A percentile compares a stretch with the other conserved stretches of the same genome.
Conservation (phyloP, 2,329 filamentous ascomycete genomes). For the Talaromyces sp. region DNA sequence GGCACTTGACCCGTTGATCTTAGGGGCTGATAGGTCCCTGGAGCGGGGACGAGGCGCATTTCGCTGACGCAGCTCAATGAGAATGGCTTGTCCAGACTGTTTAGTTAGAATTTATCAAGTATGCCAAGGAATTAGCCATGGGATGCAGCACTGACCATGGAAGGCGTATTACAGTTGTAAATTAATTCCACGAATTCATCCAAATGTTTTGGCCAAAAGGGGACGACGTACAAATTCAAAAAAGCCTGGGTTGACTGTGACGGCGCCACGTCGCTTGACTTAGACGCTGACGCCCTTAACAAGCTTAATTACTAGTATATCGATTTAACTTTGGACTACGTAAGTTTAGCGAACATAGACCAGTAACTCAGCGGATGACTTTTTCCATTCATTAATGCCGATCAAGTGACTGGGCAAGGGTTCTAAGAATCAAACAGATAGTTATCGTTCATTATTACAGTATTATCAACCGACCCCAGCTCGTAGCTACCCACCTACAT, state of each 20-base stretch:
- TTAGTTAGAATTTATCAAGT: neutral
- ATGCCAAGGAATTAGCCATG: neutral
- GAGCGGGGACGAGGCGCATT: constrained; percentile 4
- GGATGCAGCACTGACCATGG: neutral
- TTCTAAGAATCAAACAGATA: neutral
- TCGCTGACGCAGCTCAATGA: constrained; percentile 8
- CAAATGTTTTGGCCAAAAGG: neutral
- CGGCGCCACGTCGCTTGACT: constrained; percentile 14
- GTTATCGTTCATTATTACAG: constrained; percentile 4
- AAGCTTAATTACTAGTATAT: neutral
- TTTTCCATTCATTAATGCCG: neutral
- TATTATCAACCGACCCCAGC: neutral
- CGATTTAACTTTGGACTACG: neutral
- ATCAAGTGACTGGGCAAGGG: neutral
- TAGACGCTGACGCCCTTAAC: constrained; percentile 8
- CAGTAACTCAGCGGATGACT: neutral
- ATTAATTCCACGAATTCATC: neutral
- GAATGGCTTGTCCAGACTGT: neutral
- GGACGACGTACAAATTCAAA: neutral
- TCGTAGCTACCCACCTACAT: neutral
- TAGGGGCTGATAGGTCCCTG: constrained; percentile 3
- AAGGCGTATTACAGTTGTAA: neutral
- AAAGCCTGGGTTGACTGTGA: neutral
- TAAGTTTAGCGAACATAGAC: too few species aligned
- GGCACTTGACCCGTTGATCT: constrained; percentile 8